A percentile compares a stretch with the other conserved stretches of the same genome.
These are phyloP conservation scores for Mycena amicta DNA, from an alignment of 768 basidiomycete genomes.

Conservation along the genomic window DNA sequence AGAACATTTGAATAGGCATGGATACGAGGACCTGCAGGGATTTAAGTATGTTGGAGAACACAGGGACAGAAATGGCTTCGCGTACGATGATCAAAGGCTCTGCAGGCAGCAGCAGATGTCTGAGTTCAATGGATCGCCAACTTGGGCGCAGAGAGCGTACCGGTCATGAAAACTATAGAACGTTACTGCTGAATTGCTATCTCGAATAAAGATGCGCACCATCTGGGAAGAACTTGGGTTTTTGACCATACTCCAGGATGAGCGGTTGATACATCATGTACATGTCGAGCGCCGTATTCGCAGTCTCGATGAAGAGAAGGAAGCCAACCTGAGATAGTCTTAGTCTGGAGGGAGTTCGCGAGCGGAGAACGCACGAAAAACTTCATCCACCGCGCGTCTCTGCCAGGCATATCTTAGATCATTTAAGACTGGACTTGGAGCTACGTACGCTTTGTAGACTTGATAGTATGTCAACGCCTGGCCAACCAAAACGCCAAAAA, in stretches of 20 bases:
- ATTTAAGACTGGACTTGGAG: background rate
- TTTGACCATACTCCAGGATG: background rate
- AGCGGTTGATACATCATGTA: constrained; percentile 6
- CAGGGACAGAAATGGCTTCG: background rate
- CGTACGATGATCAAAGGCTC: constrained; percentile 39
- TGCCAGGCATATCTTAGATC: background rate
- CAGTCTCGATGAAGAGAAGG: constrained; percentile 21
- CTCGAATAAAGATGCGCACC: constrained; percentile 28
- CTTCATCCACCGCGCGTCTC: constrained; percentile 16
- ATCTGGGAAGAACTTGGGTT: constrained; percentile 17
- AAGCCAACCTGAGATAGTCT: constrained; percentile 11
- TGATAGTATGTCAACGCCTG: constrained; percentile 5
- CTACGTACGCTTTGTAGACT: background rate
- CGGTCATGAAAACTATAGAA: background rate
- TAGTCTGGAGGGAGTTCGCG: background rate
- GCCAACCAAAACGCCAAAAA: constrained; percentile 17
- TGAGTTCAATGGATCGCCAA: no score
- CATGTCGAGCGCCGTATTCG: constrained; percentile 10
- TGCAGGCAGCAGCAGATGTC: constrained; percentile 12
- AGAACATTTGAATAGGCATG: constrained; percentile 44
- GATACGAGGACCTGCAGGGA: constrained; percentile 41
- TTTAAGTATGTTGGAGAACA: no score
- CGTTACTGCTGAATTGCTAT: background rate
- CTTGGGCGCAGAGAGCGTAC: background rate
- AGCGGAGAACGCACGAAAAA: constrained; percentile 2